Percentiles rank a stretch among this genome's conserved stretches.
Conservation (phyloP, 257 asterid species). For the Agastache rugosa region DNA sequence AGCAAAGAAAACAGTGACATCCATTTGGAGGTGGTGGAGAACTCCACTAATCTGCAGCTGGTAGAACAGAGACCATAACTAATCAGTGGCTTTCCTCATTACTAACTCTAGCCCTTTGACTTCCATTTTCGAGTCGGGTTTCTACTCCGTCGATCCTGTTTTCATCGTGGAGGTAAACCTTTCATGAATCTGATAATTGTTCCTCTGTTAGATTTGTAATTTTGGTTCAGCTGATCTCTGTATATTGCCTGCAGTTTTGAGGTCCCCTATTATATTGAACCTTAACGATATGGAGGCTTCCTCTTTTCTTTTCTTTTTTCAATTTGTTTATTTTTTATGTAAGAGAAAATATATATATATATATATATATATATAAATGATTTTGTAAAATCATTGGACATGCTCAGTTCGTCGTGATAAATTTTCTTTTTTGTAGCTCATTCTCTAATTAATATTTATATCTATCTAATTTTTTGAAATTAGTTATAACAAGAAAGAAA, state of each 20-base stretch:
- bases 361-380: neutral
- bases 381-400: slow-evolving; percentile 7
- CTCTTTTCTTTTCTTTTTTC: neutral
- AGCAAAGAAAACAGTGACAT: slow-evolving; percentile 70
- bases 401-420: neutral
- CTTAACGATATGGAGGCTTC: neutral
- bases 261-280: slow-evolving; percentile 7
- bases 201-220: neutral
- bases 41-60: slow-evolving; percentile 47
- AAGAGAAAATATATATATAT: neutral
- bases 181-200: slow-evolving; percentile 8
- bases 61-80: slow-evolving; percentile 32
- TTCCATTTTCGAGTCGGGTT: slow-evolving; percentile 23
- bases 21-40: slow-evolving; percentile 56
- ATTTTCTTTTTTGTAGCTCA: neutral
- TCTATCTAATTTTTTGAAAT: no score
- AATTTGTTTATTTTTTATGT: slow-evolving; percentile 21
- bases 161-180: slow-evolving; percentile 14
- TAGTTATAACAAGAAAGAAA: no score
- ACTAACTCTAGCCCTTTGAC: slow-evolving; percentile 18
- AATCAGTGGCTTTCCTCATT: slow-evolving; percentile 4
- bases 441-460: no score
- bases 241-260: slow-evolving; percentile 29
- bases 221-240: slow-evolving; percentile 16
- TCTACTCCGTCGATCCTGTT: slow-evolving; percentile 5